These are phyloP conservation scores for Suillus weaverae DNA, from an alignment of 768 basidiomycete genomes.

Conservation along the genomic window DNA sequence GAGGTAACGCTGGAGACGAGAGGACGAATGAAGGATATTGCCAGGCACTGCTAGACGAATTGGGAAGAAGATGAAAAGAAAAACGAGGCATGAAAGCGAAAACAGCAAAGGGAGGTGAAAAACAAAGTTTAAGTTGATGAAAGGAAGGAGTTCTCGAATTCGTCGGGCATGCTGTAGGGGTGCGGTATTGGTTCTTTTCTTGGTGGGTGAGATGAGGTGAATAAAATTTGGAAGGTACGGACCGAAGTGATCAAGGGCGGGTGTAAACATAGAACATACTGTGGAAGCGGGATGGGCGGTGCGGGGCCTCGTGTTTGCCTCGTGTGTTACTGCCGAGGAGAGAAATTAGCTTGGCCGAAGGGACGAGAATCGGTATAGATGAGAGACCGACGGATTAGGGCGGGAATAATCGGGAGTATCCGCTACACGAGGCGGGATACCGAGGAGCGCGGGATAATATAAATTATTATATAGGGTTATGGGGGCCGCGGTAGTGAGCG, in stretches of 20 bases:
- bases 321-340: not conserved
- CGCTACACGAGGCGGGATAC: conserved; percentile 7
- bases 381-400: conserved; percentile 2
- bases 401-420: conserved; percentile 5
- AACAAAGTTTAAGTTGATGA: conserved; percentile 6
- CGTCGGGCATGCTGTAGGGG: not conserved
- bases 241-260: conserved; percentile 6
- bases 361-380: not conserved
- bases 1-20: not conserved
- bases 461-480: not conserved
- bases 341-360: not conserved
- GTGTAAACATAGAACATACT: conserved; percentile 6
- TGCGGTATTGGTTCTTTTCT: not conserved
- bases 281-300: conserved; percentile 4
- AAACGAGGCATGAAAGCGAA: not conserved
- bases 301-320: conserved; percentile 2
- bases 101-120: not conserved
- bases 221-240: not conserved
- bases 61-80: not conserved
- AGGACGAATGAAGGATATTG: not conserved
- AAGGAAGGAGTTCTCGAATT: not conserved
- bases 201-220: too few species aligned
- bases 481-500: conserved; percentile 18
- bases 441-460: conserved; percentile 1
- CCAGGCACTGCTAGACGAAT: not conserved